Evolutionary conservation across 345 rosid genomes (phyloP).

Genomic region (Turnera subulata): DNA sequence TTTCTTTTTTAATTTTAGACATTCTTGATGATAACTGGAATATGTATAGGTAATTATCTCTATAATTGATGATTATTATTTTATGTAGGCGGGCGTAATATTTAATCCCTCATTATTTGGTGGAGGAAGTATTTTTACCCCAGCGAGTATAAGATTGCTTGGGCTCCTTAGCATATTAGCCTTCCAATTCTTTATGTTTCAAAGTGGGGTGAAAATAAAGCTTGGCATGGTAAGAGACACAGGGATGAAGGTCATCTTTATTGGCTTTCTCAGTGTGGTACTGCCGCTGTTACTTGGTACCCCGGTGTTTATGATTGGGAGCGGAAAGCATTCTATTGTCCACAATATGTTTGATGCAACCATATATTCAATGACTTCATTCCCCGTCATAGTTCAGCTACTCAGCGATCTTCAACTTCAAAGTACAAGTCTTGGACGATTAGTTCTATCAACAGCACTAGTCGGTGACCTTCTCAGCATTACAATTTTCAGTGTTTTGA

Average conservation of each 20-base stretch:
- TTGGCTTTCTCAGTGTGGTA: conserved; percentile 5
- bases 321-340: background rate
- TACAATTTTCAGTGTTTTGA: background rate
- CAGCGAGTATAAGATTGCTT: background rate
- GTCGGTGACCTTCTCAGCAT: conserved; percentile 13
- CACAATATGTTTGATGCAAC: background rate
- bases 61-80: background rate
- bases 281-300: conserved; percentile 2
- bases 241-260: conserved; percentile 5
- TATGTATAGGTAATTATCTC: background rate
- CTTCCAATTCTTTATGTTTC: conserved; percentile 17
- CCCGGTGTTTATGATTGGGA: background rate
- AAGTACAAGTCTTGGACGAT: conserved; percentile 23
- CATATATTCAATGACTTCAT: conserved; percentile 10
- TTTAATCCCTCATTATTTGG: background rate
- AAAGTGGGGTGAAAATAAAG: conserved; percentile 26
- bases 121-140: background rate
- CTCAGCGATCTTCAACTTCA: conserved; percentile 18
- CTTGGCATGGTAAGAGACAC: conserved; percentile 9
- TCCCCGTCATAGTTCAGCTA: conserved; percentile 14
- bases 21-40: too few relatives aligned
- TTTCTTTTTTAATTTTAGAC: too few relatives aligned
- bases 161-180: background rate
- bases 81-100: conserved; percentile 1
- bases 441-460: conserved; percentile 19